A percentile compares a stretch with the other conserved stretches of the same genome.
Conservation (phyloP, 108 stramenopile genomes). For the Nitzschia palea region DNA sequence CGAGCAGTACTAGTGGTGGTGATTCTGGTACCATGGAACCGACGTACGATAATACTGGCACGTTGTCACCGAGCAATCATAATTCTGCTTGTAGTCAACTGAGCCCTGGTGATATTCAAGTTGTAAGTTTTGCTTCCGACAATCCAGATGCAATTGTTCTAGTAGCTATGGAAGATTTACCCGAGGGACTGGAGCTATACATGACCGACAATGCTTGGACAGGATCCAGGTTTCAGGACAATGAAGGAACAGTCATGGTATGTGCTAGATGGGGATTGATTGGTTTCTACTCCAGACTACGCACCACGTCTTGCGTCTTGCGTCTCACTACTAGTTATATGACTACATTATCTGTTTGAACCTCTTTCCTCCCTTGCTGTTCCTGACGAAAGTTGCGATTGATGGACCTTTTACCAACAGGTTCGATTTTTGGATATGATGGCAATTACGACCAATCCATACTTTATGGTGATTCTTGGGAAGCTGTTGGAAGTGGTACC, state of each 20-base stretch:
- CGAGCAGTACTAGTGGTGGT: background rate
- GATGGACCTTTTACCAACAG: conserved; percentile 7
- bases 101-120: conserved; percentile 36
- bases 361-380: background rate
- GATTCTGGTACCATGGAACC: background rate
- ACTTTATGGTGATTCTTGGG: conserved; percentile 13
- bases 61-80: background rate
- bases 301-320: no score
- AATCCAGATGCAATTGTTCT: conserved; percentile 45
- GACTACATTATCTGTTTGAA: background rate
- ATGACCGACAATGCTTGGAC: conserved; percentile 55
- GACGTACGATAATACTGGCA: background rate
- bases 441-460: background rate
- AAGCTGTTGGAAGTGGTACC: background rate
- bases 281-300: background rate
- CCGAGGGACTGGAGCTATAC: conserved; percentile 23
- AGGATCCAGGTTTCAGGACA: conserved; percentile 25
- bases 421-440: conserved; percentile 36
- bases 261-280: background rate
- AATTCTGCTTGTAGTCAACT: background rate
- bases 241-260: conserved; percentile 45
- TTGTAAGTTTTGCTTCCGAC: conserved; percentile 31
- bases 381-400: background rate
- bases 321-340: no score
- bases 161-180: conserved; percentile 39